Evolutionary conservation across 352 stramenopile genomes (phyloP), one percentile per base, ranked within the genome.

Genomic region (Poterioochromonas sp.): DNA sequence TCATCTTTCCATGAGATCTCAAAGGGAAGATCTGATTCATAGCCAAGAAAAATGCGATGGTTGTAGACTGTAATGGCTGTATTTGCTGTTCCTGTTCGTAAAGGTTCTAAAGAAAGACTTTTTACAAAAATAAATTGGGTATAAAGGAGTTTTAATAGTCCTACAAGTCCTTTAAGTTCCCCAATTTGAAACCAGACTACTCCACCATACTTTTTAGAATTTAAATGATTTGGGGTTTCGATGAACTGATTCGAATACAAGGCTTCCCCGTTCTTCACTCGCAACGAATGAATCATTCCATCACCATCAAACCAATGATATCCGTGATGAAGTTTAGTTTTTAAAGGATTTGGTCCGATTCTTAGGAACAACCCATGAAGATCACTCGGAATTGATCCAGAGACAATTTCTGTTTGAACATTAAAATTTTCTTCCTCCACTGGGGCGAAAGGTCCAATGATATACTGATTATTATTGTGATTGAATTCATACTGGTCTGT

Each of bases 291-390:
- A 76, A 44, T 79, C 53, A 74, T 82, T 78, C 82, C 76, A 80
- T 80, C 76, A 43, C 79, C 82, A 76, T 83, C 81, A 54, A 84
- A 84, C 83, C 83, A 86, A 79, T 86, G 83, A 81, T 86, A 84
- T 40, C 78, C 39, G 81, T 83, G 29, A 76, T 81, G 73, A 79
- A 49, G 34, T 40, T 47, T 12, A 53, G 51, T 3, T n/a, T 76
- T 34, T 12, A 83, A 68, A 0, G 81, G 83, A 84, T 86, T 86
- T 22, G 83, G 81, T 44, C 81, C 83, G 73, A 83, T 83, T 26
- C 83, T 47, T 58, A 73, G 78, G 68, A 83, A 83, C 0, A 78
- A 53, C 58, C 82, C 82, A 58, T 81, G 41, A 20, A 85, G 64
- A n/a, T 62, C 74, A 5, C 54, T 39, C 35, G 82, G 82, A 49